Conservation (phyloP, 1,139 yeast genomes). For the Meyerozyma sp. region DNA sequence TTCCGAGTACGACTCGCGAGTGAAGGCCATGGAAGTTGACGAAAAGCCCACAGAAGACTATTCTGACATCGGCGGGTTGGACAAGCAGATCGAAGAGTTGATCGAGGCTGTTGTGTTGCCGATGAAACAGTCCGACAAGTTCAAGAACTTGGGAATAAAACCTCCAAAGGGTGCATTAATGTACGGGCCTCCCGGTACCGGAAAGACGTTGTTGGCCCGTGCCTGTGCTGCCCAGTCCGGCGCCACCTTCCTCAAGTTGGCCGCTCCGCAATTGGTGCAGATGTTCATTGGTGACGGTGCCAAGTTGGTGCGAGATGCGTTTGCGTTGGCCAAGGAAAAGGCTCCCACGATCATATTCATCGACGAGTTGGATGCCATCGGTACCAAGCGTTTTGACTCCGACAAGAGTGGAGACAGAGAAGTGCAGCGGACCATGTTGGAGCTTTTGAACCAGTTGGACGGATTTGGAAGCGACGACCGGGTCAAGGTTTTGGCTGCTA, state of each 20-base stretch:
- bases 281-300: conserved; percentile 99
- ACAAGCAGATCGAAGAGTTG: conserved; percentile 94
- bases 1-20: conserved; percentile 95
- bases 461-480: conserved; percentile 98
- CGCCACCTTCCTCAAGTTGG: conserved; percentile 93
- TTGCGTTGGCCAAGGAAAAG: conserved; percentile 96
- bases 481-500: conserved; percentile 95
- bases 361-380: conserved; percentile 98
- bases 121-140: conserved; percentile 97
- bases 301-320: conserved; percentile 94
- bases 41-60: conserved; percentile 97
- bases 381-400: conserved; percentile 96
- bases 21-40: conserved; percentile 98
- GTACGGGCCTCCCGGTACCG: conserved; percentile 99
- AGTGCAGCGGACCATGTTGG: conserved; percentile 99
- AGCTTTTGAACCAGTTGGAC: conserved; percentile 90
- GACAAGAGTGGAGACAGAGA: conserved; percentile 98
- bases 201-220: conserved; percentile 92
- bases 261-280: conserved; percentile 97
- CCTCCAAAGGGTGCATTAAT: conserved; percentile 98
- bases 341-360: conserved; percentile 97
- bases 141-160: conserved; percentile 85
- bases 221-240: conserved; percentile 99
- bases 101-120: conserved; percentile 98
- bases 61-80: conserved; percentile 95